A percentile compares a stretch with the other conserved stretches of the same genome.
Conservation (phyloP, 2,329 filamentous ascomycete genomes). For the Rutstroemia sydowiana region DNA sequence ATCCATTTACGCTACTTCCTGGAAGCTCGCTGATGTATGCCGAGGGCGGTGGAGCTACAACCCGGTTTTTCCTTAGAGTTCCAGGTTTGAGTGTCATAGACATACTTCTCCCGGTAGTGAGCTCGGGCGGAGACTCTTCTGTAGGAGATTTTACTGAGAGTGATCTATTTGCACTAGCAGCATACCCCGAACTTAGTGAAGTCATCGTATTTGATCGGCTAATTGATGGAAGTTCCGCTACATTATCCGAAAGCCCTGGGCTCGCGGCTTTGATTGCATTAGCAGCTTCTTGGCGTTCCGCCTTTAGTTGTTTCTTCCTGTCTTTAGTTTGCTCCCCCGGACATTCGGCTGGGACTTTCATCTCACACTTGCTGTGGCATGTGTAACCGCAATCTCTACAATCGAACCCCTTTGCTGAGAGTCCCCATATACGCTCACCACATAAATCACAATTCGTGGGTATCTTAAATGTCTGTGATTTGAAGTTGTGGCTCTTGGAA, state of each 20-base stretch:
- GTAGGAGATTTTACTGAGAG: slow-evolving; percentile 51
- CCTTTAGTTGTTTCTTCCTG: slow-evolving; percentile 89
- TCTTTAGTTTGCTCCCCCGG: slow-evolving; percentile 92
- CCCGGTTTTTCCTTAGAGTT: slow-evolving; percentile 51
- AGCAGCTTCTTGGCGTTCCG: slow-evolving; percentile 72
- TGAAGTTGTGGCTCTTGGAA: slow-evolving; percentile 94
- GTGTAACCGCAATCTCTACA: slow-evolving; percentile 96
- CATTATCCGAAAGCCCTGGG: slow-evolving; percentile 36
- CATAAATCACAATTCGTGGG: slow-evolving; percentile 97
- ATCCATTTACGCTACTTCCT: slow-evolving; percentile 40
- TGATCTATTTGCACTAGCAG: slow-evolving; percentile 69
- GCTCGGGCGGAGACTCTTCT: slow-evolving; percentile 42
- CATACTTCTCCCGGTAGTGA: slow-evolving; percentile 6
- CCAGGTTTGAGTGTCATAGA: slow-evolving; percentile 21
- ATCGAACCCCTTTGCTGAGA: slow-evolving; percentile 94
- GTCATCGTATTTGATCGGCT: slow-evolving; percentile 79
- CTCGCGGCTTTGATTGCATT: slow-evolving; percentile 35
- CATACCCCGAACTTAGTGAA: slow-evolving; percentile 82
- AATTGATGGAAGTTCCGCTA: slow-evolving; percentile 59
- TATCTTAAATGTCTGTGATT: slow-evolving; percentile 98
- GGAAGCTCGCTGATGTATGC: slow-evolving; percentile 68
- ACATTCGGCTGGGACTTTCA: slow-evolving; percentile 95
- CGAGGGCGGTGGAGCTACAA: slow-evolving; percentile 81
- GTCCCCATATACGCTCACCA: slow-evolving; percentile 91
- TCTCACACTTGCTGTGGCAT: slow-evolving; percentile 97